Evolutionary conservation across 2,329 filamentous ascomycete genomes (phyloP).

Genomic region (Penicillium decumbens): DNA sequence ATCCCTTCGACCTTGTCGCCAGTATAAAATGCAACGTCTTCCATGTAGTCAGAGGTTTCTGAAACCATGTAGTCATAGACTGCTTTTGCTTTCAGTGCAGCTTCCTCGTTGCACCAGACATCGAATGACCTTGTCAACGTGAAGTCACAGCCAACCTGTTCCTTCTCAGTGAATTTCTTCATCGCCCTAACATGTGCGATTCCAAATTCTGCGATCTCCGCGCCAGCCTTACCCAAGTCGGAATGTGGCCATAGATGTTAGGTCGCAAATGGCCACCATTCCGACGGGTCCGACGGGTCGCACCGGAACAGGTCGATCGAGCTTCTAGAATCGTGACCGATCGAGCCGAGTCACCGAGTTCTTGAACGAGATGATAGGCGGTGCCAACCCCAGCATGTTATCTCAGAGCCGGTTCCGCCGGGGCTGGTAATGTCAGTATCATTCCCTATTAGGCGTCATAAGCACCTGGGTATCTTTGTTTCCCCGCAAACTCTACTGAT

Average conservation of each 20-base stretch:
- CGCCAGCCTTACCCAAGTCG: slow-evolving; percentile 36
- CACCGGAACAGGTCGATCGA: slow-evolving; percentile 42
- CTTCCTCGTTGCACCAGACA: slow-evolving; percentile 37
- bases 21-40: slow-evolving; percentile 30
- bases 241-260: slow-evolving; percentile 42
- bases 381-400: slow-evolving; percentile 41
- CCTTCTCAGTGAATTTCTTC: slow-evolving; percentile 39
- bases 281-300: no score
- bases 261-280: slow-evolving; percentile 47
- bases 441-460: not conserved
- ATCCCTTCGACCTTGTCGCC: slow-evolving; percentile 30
- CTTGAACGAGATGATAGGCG: slow-evolving; percentile 42
- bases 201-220: slow-evolving; percentile 43
- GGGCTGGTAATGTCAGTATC: not conserved
- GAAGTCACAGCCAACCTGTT: slow-evolving; percentile 46
- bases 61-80: slow-evolving; percentile 32
- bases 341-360: slow-evolving; percentile 12
- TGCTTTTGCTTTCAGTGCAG: slow-evolving; percentile 26
- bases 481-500: not conserved
- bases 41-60: slow-evolving; percentile 27
- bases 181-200: slow-evolving; percentile 40
- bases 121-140: slow-evolving; percentile 42
- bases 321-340: slow-evolving; percentile 42
- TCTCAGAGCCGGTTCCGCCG: not conserved
- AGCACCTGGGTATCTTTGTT: not conserved